These are phyloP conservation scores for Panicum virgatum DNA, from an alignment of 202 grass and related monocot genomes.

Conservation along the genomic window DNA sequence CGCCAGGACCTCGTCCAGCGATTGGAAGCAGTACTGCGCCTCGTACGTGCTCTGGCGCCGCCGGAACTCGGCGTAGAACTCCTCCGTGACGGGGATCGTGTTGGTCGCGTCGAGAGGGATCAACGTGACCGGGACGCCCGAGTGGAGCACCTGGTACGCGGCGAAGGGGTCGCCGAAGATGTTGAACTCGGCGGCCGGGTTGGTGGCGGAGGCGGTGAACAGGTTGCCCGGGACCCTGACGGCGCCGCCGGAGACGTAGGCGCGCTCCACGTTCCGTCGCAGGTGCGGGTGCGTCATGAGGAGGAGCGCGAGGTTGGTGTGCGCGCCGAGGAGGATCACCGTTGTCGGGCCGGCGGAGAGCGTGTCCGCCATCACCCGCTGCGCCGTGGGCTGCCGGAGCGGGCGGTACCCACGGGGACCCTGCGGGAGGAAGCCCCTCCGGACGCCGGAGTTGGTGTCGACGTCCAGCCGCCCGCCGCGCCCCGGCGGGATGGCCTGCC, in stretches of 20 bases:
- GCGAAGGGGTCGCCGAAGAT: conserved; percentile 79
- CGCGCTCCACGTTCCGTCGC: conserved; percentile 55
- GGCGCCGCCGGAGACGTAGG: conserved; percentile 75
- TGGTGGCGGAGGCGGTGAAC: conserved; percentile 54
- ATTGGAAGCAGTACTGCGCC: conserved; percentile 63
- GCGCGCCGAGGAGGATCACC: conserved; percentile 59
- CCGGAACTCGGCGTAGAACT: conserved; percentile 60
- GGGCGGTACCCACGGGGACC: conserved; percentile 60
- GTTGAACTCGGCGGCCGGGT: conserved; percentile 87
- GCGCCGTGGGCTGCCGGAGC: conserved; percentile 66
- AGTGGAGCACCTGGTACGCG: conserved; percentile 74
- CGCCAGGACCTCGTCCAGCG: conserved; percentile 42
- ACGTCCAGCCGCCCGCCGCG: conserved; percentile 32
- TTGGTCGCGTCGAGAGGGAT: conserved; percentile 84
- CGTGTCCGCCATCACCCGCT: conserved; percentile 64
- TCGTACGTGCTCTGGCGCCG: conserved; percentile 58
- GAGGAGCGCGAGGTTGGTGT: conserved; percentile 79
- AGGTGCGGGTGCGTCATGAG: conserved; percentile 60
- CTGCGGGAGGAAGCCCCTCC: conserved; percentile 62
- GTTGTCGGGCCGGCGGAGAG: conserved; percentile 60
- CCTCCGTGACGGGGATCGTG: conserved; percentile 57
- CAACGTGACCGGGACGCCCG: conserved; percentile 72
- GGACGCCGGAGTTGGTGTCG: conserved; percentile 61
- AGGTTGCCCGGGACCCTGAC: conserved; percentile 64
- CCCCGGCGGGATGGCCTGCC: conserved; percentile 58